A percentile compares a stretch with the other conserved stretches of the same genome.
Evolutionary conservation across 1,139 yeast genomes (phyloP).

Genomic region (Yamadazyma taylorii): DNA sequence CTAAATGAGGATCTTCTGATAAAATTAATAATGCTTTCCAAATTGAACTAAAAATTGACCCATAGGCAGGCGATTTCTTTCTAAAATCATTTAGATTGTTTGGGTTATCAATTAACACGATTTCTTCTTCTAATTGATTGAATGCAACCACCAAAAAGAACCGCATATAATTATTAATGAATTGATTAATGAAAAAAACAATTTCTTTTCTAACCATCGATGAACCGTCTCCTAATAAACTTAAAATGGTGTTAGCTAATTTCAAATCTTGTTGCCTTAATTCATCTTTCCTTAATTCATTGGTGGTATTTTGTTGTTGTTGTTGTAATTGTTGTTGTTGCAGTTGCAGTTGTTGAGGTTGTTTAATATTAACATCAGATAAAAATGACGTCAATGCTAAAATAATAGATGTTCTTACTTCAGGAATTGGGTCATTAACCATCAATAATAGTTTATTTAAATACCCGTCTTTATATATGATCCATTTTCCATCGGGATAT

Average conservation of each 20-base stretch:
- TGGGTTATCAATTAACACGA: conserved; percentile 63
- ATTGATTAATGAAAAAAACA: conserved; percentile 71
- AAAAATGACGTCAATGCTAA: conserved; percentile 73
- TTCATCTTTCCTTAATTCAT: conserved; percentile 41
- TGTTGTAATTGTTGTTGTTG: conserved; percentile 26
- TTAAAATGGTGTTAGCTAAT: conserved; percentile 49
- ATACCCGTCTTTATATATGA: conserved; percentile 66
- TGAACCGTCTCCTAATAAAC: conserved; percentile 78
- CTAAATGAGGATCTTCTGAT: conserved; percentile 87
- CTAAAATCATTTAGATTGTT: conserved; percentile 58
- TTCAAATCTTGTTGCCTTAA: conserved; percentile 54
- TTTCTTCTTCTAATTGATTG: conserved; percentile 81
- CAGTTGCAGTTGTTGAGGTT: conserved; percentile 21
- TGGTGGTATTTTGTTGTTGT: conserved; percentile 18
- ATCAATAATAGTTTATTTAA: conserved; percentile 56
- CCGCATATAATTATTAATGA: conserved; percentile 67
- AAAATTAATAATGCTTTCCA: conserved; percentile 85
- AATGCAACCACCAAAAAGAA: conserved; percentile 88
- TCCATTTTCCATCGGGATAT: conserved; percentile 74
- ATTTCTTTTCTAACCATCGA: conserved; percentile 86
- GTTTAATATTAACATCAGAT: conserved; percentile 35
- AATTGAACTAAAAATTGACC: conserved; percentile 80
- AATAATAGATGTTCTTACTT: conserved; percentile 84
- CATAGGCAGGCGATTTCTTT: conserved; percentile 71
- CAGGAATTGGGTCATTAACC: conserved; percentile 89